Evolutionary conservation across 2,329 filamentous ascomycete genomes (phyloP).

Genomic region (Cladophialophora yegresii): DNA sequence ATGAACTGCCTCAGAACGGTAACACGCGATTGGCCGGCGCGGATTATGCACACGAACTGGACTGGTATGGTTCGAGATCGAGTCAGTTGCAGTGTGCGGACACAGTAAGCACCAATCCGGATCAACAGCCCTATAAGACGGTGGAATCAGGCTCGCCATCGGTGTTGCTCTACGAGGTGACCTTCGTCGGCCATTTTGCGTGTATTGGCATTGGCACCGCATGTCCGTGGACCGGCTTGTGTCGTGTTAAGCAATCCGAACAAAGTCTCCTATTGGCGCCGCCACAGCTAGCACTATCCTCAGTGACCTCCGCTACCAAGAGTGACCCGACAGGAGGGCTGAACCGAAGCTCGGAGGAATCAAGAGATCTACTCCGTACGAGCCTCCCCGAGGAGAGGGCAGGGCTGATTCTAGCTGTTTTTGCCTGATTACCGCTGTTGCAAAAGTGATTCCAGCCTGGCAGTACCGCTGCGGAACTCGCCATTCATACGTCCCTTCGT

Average conservation of each 20-base stretch:
- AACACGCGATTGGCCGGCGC: slow-evolving; percentile 1
- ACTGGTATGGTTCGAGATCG: neutral
- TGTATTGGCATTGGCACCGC: neutral
- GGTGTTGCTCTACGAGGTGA: no score
- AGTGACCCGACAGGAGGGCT: neutral
- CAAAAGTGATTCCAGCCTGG: neutral
- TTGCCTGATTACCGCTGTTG: no score
- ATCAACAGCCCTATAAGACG: slow-evolving; percentile 18
- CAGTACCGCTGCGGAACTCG: neutral
- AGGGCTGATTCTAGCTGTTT: no score
- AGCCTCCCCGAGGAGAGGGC: no score
- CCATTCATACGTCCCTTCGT: neutral
- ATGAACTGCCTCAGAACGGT: neutral
- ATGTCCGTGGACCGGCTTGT: slow-evolving; percentile 4
- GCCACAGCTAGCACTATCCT: neutral
- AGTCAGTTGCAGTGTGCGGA: slow-evolving; percentile 8
- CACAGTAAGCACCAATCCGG: slow-evolving; percentile 12
- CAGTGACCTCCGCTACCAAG: neutral
- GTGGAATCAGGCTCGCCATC: neutral
- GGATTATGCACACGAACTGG: neutral
- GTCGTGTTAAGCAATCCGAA: slow-evolving; percentile 11
- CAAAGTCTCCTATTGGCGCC: slow-evolving; percentile 1
- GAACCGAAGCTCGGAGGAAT: no score
- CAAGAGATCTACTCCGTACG: no score
- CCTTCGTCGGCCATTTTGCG: no score